These are phyloP conservation scores for Anisogramma anomala DNA, from an alignment of 2,329 filamentous ascomycete genomes.

Conservation along the genomic window DNA sequence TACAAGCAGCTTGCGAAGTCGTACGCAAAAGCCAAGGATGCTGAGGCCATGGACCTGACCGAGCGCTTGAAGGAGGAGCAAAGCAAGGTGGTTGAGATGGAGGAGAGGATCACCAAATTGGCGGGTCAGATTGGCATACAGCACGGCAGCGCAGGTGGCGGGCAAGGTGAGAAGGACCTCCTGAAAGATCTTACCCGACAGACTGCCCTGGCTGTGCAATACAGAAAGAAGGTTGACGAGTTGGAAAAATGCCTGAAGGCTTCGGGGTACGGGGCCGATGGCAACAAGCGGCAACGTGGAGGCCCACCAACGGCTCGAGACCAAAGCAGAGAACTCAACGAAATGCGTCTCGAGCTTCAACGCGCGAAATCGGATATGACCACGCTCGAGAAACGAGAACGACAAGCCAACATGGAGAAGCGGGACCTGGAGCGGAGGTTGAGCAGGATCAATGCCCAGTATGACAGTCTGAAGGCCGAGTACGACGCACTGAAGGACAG, in stretches of 20 bases:
- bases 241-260: conserved; percentile 40
- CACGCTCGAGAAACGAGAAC: conserved; percentile 32
- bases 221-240: conserved; percentile 47
- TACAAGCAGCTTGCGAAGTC: conserved; percentile 73
- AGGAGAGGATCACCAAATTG: conserved; percentile 49
- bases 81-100: conserved; percentile 51
- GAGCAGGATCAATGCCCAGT: conserved; percentile 22
- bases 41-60: conserved; percentile 53
- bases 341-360: conserved; percentile 41
- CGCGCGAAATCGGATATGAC: conserved; percentile 39
- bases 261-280: conserved; percentile 22
- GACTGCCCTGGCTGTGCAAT: conserved; percentile 45
- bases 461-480: conserved; percentile 31
- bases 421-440: conserved; percentile 23
- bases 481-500: conserved; percentile 45
- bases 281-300: conserved; percentile 24
- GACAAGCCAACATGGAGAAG: conserved; percentile 27
- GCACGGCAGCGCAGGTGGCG: conserved; percentile 26
- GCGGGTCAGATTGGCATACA: conserved; percentile 41
- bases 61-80: conserved; percentile 58
- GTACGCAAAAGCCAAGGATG: conserved; percentile 67
- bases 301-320: conserved; percentile 37
- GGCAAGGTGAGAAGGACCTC: conserved; percentile 34
- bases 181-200: conserved; percentile 45
- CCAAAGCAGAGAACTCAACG: conserved; percentile 40